A percentile compares a stretch with the other conserved stretches of the same genome.
phyloP scores from a whole-genome alignment of 2,329 filamentous ascomycete genomes.

The Neofusicoccum cordaticola region DNA sequence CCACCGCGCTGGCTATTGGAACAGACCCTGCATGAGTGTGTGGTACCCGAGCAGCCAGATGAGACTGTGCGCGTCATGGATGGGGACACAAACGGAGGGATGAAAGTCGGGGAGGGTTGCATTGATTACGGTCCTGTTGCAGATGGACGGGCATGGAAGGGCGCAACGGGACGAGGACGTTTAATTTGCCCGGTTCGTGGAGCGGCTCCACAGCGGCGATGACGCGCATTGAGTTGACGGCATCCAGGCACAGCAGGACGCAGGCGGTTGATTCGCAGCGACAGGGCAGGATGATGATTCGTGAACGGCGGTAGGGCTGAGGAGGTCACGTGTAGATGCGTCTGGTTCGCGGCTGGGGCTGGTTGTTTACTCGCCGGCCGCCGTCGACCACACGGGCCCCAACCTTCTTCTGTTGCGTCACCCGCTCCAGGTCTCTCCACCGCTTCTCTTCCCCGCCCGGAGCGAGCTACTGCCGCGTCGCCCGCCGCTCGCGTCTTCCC shows the following conservation, averaged over 20 bases:
- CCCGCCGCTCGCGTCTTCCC: neutral
- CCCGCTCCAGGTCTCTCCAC: neutral
- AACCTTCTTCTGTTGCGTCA: conserved; percentile 7
- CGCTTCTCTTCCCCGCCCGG: neutral
- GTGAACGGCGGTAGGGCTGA: conserved; percentile 1
- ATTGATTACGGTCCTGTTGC: neutral
- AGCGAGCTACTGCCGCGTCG: neutral
- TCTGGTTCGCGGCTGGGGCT: neutral
- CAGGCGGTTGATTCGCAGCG: neutral
- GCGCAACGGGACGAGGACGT: neutral
- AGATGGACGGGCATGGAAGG: neutral
- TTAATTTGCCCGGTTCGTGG: neutral
- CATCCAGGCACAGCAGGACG: conserved; percentile 6
- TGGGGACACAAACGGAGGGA: neutral
- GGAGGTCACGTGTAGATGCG: neutral
- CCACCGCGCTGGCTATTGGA: neutral
- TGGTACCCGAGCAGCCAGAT: neutral
- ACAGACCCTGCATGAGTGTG: neutral
- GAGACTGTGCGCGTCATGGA: neutral
- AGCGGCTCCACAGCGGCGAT: conserved; percentile 5
- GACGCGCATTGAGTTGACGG: neutral
- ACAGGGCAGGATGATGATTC: conserved; percentile 9
- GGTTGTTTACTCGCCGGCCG: conserved; percentile 8
- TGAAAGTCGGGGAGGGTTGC: neutral
- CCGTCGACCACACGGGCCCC: neutral